phyloP scores from a whole-genome alignment of 192 early-diverging fungal genomes.

The Phlyctochytrium bullatum region DNA sequence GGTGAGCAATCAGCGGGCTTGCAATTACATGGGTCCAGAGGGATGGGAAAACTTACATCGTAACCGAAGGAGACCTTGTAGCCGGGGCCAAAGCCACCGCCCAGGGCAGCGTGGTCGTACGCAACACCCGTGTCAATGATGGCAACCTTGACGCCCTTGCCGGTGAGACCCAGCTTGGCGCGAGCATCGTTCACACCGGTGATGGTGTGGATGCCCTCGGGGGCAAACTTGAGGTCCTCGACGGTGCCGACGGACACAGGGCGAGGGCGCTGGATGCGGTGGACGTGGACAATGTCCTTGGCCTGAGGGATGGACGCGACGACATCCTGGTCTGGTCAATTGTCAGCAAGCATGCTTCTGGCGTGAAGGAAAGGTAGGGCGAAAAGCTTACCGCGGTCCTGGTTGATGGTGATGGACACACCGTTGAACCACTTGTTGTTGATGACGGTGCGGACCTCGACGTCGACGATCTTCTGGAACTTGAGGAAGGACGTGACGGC shows the following conservation, averaged over 20 bases:
- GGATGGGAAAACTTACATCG: conserved; percentile 19
- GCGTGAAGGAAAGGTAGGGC: not conserved
- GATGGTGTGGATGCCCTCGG: conserved; percentile 8
- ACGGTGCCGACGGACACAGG: not conserved
- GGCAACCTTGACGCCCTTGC: conserved; percentile 49
- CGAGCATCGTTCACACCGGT: conserved; percentile 39
- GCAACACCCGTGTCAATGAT: conserved; percentile 52
- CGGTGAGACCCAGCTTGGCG: conserved; percentile 29
- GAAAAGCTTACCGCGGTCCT: not conserved
- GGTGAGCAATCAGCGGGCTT: not conserved
- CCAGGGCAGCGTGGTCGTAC: conserved; percentile 53
- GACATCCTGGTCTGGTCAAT: not conserved
- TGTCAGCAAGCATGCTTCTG: not conserved
- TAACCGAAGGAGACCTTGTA: conserved; percentile 39
- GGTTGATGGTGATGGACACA: not conserved
- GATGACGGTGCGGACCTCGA: not conserved
- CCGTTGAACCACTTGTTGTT: not conserved
- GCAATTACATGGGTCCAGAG: not conserved
- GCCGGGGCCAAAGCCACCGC: conserved; percentile 40
- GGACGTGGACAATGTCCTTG: not conserved
- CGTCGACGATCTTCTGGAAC: not conserved
- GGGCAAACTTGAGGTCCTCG: not conserved
- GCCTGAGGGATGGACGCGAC: not conserved
- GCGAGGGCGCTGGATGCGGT: not conserved
- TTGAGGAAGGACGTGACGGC: too few species aligned